These are phyloP conservation scores for Ceratobasidium theobromae DNA, from an alignment of 1,284 basidiomycete species.

Conservation along the genomic window DNA sequence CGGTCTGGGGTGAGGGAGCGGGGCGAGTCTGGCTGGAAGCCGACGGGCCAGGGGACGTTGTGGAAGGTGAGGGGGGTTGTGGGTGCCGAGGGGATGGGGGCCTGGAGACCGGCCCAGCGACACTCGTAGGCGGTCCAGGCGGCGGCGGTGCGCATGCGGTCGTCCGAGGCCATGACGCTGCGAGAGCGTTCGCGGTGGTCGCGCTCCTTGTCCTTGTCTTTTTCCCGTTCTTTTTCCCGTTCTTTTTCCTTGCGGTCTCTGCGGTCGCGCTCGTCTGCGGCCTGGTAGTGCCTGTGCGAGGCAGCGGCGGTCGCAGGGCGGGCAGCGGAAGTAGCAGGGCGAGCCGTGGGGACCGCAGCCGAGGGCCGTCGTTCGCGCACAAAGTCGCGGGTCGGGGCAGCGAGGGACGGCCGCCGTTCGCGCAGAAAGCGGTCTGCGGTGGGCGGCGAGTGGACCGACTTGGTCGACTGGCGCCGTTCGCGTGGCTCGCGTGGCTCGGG, in stretches of 20 bases:
- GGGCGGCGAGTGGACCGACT: neutral
- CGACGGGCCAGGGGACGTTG: constrained; percentile 29
- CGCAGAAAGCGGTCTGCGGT: constrained; percentile 13
- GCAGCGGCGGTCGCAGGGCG: constrained; percentile 19
- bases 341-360: neutral
- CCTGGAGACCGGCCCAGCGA: constrained; percentile 25
- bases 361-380: constrained; percentile 18
- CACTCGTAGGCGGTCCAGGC: constrained; percentile 30
- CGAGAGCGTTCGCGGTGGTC: constrained; percentile 5
- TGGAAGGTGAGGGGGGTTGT: constrained; percentile 27
- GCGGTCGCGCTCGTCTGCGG: constrained; percentile 5
- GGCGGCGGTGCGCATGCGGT: constrained; percentile 25
- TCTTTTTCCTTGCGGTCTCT: neutral
- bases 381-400: constrained; percentile 2
- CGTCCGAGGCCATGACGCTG: constrained; percentile 7
- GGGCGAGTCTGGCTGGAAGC: constrained; percentile 28
- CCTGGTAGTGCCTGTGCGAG: neutral
- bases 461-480: neutral
- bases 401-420: constrained; percentile 12
- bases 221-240: constrained; percentile 6
- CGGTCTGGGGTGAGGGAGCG: constrained; percentile 18
- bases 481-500: neutral
- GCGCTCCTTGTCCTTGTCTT: neutral
- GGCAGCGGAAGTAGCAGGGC: constrained; percentile 10
- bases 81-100: constrained; percentile 22